A percentile compares a stretch with the other conserved stretches of the same genome.
Conservation (phyloP, 345 rosid genomes). For the Moringa oleifera region DNA sequence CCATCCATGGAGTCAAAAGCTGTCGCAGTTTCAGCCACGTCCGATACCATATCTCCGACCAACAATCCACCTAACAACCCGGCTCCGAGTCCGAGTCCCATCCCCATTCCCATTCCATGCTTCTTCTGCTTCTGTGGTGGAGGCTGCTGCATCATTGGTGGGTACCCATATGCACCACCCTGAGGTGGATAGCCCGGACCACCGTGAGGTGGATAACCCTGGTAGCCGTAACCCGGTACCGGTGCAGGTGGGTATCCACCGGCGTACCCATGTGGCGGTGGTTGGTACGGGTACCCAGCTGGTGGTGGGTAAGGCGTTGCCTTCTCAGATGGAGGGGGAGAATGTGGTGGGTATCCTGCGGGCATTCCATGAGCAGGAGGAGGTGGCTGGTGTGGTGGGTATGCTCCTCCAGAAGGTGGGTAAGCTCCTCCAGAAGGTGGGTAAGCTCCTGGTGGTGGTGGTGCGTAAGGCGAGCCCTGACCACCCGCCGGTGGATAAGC, state of each 20-base stretch:
- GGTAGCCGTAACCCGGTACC: slow-evolving; percentile 15
- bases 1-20: too few species aligned
- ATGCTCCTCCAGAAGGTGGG: slow-evolving; percentile 24
- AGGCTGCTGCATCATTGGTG: slow-evolving; percentile 20
- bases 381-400: slow-evolving; percentile 23
- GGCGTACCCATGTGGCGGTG: not conserved
- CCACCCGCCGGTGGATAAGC: not conserved
- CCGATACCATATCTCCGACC: slow-evolving; percentile 26
- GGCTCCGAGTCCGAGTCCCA: slow-evolving; percentile 36
- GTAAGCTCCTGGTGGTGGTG: too few species aligned
- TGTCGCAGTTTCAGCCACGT: slow-evolving; percentile 2
- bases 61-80: slow-evolving; percentile 31
- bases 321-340: not conserved
- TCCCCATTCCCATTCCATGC: slow-evolving; percentile 20
- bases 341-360: not conserved
- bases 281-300: not conserved
- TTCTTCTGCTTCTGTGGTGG: slow-evolving; percentile 30
- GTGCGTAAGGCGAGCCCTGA: not conserved
- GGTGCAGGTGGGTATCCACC: slow-evolving; percentile 1
- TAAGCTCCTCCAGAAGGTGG: slow-evolving; percentile 12
- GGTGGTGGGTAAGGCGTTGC: not conserved
- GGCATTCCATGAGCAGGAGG: slow-evolving; percentile 15
- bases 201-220: slow-evolving; percentile 24
- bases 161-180: slow-evolving; percentile 23
- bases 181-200: too few species aligned